Base-by-base conservation (phyloP, 768 basidiomycete species). In the Ramaria sp. region DNA sequence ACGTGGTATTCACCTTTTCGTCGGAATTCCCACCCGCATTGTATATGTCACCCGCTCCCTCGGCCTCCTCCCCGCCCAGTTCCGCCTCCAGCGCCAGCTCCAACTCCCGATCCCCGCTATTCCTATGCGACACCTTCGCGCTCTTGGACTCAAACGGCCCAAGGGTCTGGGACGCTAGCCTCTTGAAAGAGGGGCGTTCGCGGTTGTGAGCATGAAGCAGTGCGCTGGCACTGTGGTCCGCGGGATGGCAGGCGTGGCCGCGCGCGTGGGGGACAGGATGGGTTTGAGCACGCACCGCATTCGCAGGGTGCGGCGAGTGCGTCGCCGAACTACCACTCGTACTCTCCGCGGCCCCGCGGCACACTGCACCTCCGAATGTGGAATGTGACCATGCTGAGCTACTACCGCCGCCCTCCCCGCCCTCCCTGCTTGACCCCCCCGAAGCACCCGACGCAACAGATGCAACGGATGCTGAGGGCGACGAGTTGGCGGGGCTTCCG, bases 81-180 rank as follows among this genome's bases (percentile, higher is more conserved):
- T 13, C 34, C 9, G 9, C 4, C 34, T 37, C 34, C 34, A 37
- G 34, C 34, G 3, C 34, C 13, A 13, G 10, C 13, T 10, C 34
- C 13, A 4, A 19, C 4, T 43, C 17, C 7, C 11, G 42, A 9
- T 66, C 66, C 46, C 61, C 65, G 37, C 61, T 65, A 22, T 61
- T 53, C 39, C 61, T 65, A 11, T 70, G 67, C 53, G 71, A 65
- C 11, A 81, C 67, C 64, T 75, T 63, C 53, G 73, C 73, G 51
- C 81, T 70, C 67, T 89, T 88, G 49, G 76, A 60, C 59, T 73
- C 74, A 37, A 70, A 70, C 1, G 84, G 83, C 1, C 75, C 86
- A n/a, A 89, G 68, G 10, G 84, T 84, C 70, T 86, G 84, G 48
- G 83, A 85, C 1, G 87, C 80, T 38, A 86, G 66, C 46, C 87